phyloP scores from a whole-genome alignment of 2,329 filamentous ascomycete species.

The Neonectria coccinea region DNA sequence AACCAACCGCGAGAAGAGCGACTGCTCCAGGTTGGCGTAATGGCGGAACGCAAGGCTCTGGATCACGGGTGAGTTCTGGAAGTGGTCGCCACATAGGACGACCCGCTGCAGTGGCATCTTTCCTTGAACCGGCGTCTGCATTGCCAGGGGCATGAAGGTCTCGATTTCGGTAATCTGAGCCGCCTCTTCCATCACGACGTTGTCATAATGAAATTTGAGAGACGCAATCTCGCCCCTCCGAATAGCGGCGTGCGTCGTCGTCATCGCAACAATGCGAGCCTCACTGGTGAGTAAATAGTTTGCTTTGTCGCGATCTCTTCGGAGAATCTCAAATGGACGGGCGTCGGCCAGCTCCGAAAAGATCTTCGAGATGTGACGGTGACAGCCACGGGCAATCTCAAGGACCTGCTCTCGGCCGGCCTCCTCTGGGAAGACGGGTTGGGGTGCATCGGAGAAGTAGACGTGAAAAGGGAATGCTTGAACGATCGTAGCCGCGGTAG shows the following conservation, averaged over 20 bases:
- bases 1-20: constrained; percentile 90
- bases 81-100: constrained; percentile 93
- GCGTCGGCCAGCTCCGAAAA: constrained; percentile 95
- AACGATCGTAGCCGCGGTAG: constrained; percentile 71
- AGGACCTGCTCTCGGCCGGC: constrained; percentile 74
- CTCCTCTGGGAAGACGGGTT: constrained; percentile 81
- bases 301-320: constrained; percentile 89
- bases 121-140: constrained; percentile 83
- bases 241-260: constrained; percentile 97
- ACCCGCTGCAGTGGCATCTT: constrained; percentile 85
- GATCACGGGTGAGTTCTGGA: constrained; percentile 95
- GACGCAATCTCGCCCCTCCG: constrained; percentile 88
- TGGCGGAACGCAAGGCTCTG: constrained; percentile 94
- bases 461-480: constrained; percentile 85
- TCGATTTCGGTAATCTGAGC: constrained; percentile 98
- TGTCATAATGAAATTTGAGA: constrained; percentile 97
- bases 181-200: constrained; percentile 97
- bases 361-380: constrained; percentile 88
- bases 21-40: constrained; percentile 96
- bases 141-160: constrained; percentile 93
- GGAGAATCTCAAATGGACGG: constrained; percentile 92
- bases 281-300: constrained; percentile 97
- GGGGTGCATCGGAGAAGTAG: constrained; percentile 89
- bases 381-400: constrained; percentile 85
- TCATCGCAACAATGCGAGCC: constrained; percentile 99